Percentiles rank a stretch among this genome's conserved stretches.
These are phyloP conservation scores for Pneumocystis sp. DNA, from an alignment of 1,139 yeast species.

Conservation along the genomic window DNA sequence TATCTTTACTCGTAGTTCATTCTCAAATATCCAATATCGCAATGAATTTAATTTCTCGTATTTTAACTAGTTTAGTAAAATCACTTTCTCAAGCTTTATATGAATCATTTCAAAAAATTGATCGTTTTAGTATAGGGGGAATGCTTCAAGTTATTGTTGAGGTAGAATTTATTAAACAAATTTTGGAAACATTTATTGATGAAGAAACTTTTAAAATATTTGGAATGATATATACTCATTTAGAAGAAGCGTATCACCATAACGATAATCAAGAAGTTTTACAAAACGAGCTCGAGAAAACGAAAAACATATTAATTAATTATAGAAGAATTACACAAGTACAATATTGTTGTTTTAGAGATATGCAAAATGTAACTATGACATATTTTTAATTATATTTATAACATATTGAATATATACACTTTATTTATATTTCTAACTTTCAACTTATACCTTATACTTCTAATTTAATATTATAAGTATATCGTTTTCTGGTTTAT, in stretches of 20 bases:
- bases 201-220: not conserved
- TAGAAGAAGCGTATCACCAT: not conserved
- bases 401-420: not conserved
- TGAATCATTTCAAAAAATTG: constrained; percentile 29
- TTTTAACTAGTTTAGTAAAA: constrained; percentile 33
- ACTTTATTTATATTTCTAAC: not conserved
- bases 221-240: not conserved
- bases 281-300: not conserved
- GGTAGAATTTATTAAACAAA: constrained; percentile 23
- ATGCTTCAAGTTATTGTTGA: constrained; percentile 29
- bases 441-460: not conserved
- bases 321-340: not conserved
- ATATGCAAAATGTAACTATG: not conserved
- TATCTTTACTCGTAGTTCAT: constrained; percentile 39
- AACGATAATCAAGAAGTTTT: not conserved
- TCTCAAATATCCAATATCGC: constrained; percentile 37
- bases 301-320: not conserved
- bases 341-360: not conserved
- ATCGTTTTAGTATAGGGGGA: constrained; percentile 25
- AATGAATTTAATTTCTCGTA: constrained; percentile 30
- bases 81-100: constrained; percentile 33
- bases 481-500: not conserved
- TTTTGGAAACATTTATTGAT: not conserved
- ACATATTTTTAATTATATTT: not conserved
- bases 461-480: not conserved